These are phyloP conservation scores for Cyclostephanos tholiformis DNA, from an alignment of 108 stramenopile genomes.

Conservation along the genomic window DNA sequence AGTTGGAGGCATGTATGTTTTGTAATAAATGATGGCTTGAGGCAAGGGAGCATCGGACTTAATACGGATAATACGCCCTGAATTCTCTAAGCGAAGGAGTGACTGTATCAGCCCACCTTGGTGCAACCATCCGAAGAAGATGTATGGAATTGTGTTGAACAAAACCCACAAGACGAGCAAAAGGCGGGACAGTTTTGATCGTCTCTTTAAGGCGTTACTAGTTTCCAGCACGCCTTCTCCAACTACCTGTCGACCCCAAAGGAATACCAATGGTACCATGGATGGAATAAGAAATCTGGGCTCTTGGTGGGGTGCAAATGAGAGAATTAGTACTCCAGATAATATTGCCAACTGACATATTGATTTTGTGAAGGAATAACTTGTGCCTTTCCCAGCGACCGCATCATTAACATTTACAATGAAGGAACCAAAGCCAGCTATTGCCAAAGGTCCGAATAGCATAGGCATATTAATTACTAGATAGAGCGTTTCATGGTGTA, in stretches of 20 bases:
- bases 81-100: slow-evolving; percentile 33
- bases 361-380: background rate
- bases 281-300: slow-evolving; percentile 78
- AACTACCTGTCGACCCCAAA: slow-evolving; percentile 39
- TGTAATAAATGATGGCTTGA: slow-evolving; percentile 55
- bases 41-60: slow-evolving; percentile 10
- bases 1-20: slow-evolving; percentile 83
- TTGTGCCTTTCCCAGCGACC: background rate
- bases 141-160: slow-evolving; percentile 67
- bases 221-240: background rate
- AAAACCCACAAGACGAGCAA: slow-evolving; percentile 45
- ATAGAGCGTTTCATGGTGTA: background rate
- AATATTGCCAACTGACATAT: slow-evolving; percentile 46
- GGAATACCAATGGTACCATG: slow-evolving; percentile 57
- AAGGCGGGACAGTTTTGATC: background rate
- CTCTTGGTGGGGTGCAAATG: slow-evolving; percentile 84
- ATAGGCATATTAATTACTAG: slow-evolving; percentile 76
- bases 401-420: background rate
- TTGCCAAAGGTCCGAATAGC: slow-evolving; percentile 69
- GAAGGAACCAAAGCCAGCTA: slow-evolving; percentile 36
- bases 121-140: slow-evolving; percentile 74
- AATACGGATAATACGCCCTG: background rate
- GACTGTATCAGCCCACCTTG: slow-evolving; percentile 68
- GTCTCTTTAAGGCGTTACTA: background rate
- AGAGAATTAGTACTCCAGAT: slow-evolving; percentile 59